Percentiles rank a stretch among this genome's conserved stretches.
Evolutionary conservation across 2,329 filamentous ascomycete genomes (phyloP).

Genomic region (Fusarium sororula): DNA sequence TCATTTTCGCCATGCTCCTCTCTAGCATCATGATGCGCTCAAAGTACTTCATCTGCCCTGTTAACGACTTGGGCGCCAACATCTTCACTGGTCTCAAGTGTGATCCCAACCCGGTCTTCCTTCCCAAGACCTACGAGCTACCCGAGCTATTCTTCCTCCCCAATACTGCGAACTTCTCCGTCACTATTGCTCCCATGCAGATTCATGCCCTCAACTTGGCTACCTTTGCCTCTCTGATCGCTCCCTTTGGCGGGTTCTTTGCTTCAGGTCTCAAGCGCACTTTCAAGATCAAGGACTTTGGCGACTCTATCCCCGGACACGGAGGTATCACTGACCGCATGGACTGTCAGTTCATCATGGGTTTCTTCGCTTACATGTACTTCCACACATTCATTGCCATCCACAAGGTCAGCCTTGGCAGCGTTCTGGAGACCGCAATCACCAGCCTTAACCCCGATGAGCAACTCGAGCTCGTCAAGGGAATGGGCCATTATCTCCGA

Average conservation of each 20-base stretch:
- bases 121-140: constrained; percentile 77
- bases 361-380: constrained; percentile 98
- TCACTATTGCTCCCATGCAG: constrained; percentile 88
- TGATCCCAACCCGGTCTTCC: constrained; percentile 90
- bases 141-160: constrained; percentile 77
- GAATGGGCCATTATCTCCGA: constrained; percentile 69
- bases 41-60: constrained; percentile 98
- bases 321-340: constrained; percentile 98
- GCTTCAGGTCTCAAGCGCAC: constrained; percentile 97
- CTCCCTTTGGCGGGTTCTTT: constrained; percentile 98
- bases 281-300: constrained; percentile 99
- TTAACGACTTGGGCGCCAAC: constrained; percentile 94
- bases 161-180: constrained; percentile 65
- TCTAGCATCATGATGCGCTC: constrained; percentile 87
- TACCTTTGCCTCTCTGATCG: constrained; percentile 94
- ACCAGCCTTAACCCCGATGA: constrained; percentile 88
- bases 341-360: constrained; percentile 99
- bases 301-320: constrained; percentile 96
- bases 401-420: constrained; percentile 84
- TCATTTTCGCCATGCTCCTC: constrained; percentile 83
- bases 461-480: constrained; percentile 82
- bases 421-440: constrained; percentile 90
- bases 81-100: constrained; percentile 91
- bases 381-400: constrained; percentile 96
- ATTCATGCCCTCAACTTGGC: constrained; percentile 91